Percentiles rank a stretch among this genome's conserved stretches.
Evolutionary conservation across 106 monocot genomes (phyloP).

Genomic region (Acorus calamus): DNA sequence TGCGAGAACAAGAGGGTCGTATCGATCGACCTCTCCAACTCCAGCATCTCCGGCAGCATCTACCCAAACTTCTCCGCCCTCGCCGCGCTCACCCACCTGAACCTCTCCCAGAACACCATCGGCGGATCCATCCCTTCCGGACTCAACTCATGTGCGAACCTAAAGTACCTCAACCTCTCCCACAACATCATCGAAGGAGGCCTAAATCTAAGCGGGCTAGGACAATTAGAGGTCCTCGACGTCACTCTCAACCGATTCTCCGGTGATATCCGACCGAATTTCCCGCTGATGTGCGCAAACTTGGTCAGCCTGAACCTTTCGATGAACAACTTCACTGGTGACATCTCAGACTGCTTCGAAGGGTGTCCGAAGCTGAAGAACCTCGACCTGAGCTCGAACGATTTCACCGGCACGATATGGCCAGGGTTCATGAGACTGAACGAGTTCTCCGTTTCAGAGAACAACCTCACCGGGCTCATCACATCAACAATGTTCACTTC

Average conservation of each 20-base stretch:
- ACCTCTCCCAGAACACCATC: slow-evolving; percentile 64
- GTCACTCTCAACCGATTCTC: slow-evolving; percentile 48
- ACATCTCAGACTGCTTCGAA: slow-evolving; percentile 32
- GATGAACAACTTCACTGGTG: slow-evolving; percentile 51
- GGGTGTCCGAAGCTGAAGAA: slow-evolving; percentile 29
- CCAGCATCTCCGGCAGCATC: slow-evolving; percentile 39
- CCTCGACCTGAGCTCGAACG: slow-evolving; percentile 61
- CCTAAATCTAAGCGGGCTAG: slow-evolving; percentile 42
- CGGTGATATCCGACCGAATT: slow-evolving; percentile 27
- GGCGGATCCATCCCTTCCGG: slow-evolving; percentile 31
- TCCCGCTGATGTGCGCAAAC: slow-evolving; percentile 40
- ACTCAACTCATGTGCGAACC: slow-evolving; percentile 36
- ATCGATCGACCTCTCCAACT: slow-evolving; percentile 35
- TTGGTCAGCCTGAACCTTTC: slow-evolving; percentile 57
- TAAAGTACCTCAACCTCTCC: slow-evolving; percentile 61
- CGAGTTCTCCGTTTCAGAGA: slow-evolving; percentile 44
- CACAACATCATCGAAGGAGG: slow-evolving; percentile 51
- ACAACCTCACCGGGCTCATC: slow-evolving; percentile 43
- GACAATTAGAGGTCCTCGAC: slow-evolving; percentile 37
- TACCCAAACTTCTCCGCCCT: slow-evolving; percentile 45
- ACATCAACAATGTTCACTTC: slow-evolving; percentile 13
- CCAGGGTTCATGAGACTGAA: slow-evolving; percentile 24
- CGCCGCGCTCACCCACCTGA: slow-evolving; percentile 41
- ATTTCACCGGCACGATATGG: slow-evolving; percentile 50
- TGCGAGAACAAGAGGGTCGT: slow-evolving; percentile 44